Conservation (phyloP, 2,329 filamentous ascomycete species). For the Apiospora phragmitis region DNA sequence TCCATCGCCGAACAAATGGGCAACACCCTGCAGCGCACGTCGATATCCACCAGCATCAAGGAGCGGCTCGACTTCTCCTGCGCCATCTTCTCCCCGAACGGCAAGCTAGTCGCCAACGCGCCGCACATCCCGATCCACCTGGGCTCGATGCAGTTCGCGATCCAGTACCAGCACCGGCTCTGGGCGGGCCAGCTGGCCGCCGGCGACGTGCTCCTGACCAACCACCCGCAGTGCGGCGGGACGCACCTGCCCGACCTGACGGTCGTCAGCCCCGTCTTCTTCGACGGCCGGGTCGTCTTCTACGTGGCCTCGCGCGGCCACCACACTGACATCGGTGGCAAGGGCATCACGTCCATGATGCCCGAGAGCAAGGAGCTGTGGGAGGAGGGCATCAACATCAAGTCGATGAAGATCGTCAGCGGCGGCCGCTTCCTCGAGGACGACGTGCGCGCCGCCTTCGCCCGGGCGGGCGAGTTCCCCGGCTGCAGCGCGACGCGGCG, state of each 20-base stretch:
- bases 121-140: slow-evolving; percentile 75
- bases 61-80: slow-evolving; percentile 81
- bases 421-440: slow-evolving; percentile 35
- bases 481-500: slow-evolving; percentile 37
- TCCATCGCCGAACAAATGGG: slow-evolving; percentile 83
- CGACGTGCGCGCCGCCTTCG: slow-evolving; percentile 30
- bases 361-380: slow-evolving; percentile 41
- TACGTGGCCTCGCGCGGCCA: slow-evolving; percentile 21
- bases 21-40: slow-evolving; percentile 73
- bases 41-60: slow-evolving; percentile 76
- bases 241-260: slow-evolving; percentile 23
- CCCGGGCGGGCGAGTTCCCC: slow-evolving; percentile 32
- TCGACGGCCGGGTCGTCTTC: slow-evolving; percentile 19
- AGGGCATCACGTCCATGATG: slow-evolving; percentile 41
- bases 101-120: slow-evolving; percentile 71
- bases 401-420: slow-evolving; percentile 37
- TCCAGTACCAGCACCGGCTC: slow-evolving; percentile 65
- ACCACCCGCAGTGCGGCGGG: slow-evolving; percentile 40
- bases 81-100: slow-evolving; percentile 72
- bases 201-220: slow-evolving; percentile 75
- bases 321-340: slow-evolving; percentile 44
- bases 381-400: slow-evolving; percentile 43
- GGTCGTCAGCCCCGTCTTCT: slow-evolving; percentile 21
- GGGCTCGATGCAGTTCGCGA: slow-evolving; percentile 75
- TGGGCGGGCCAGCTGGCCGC: slow-evolving; percentile 70